Evolutionary conservation across 139 green algal species (phyloP), one percentile per base, ranked within the genome.

Genomic region (Edaphochlamys debaryana): DNA sequence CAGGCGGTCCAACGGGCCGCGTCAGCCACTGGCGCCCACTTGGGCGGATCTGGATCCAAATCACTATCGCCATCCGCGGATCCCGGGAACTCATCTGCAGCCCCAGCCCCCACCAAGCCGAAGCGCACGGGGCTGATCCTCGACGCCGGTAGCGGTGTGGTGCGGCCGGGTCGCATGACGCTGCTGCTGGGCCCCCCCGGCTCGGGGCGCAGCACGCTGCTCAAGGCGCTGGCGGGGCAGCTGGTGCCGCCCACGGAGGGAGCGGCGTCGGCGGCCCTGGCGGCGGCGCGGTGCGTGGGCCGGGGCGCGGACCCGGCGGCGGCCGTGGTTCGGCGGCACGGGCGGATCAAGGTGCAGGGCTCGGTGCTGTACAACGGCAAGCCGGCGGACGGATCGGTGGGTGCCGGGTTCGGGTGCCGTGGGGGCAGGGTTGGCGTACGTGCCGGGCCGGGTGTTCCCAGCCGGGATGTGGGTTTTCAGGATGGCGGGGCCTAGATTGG

Each of bases 161-260:
- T 90, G 19, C 45, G 36, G 30, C 87, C 83, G 22, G 87, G 91
- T 4, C 73, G 82, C 9, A 74, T 90, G 36, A 94, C 90, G 1
- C 83, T 96, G 69, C 86, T 96, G 72, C 86, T 96, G 60, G 93
- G 92, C 0, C 93, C 93, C 29, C 93, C 93, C 50, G 92, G 90
- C 41, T 79, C 86, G 20, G 93, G 93, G 45, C 95, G 95, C 82
- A 89, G 85, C 37, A 89, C 88, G 0, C 87, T 96, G n/a, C 83
- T 96, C 77, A 87, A 92, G 30, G 67, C 89, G 0, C 88, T 96
- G 66, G 78, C 76, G 29, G 93, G 93, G 13, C 88, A 90, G 66
- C 79, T 96, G 23, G 19, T 67, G 8, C 58, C n/a, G 32, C 38
- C 32, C 40, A 4, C 30, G 4, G 38, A 48, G 30, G 50, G 36